A percentile compares a stretch with the other conserved stretches of the same genome.
phyloP scores from a whole-genome alignment of 2,329 filamentous ascomycete species.

The Diaporthe vaccinii region DNA sequence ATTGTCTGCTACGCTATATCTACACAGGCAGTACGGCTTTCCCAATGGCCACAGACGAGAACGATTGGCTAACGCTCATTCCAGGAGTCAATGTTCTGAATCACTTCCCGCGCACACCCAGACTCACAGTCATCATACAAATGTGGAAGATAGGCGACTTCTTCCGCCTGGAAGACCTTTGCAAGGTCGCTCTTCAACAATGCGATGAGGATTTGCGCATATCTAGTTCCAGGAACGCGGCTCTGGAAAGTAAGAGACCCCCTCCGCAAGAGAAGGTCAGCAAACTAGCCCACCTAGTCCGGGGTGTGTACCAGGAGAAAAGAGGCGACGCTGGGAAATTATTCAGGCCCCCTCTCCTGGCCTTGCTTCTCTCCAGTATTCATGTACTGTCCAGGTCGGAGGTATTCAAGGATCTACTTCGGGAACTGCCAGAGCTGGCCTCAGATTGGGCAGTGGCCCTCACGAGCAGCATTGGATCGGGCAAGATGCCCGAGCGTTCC shows the following conservation, averaged over 20 bases:
- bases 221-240: too few species aligned
- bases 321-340: neutral
- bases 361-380: neutral
- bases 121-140: neutral
- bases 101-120: too few species aligned
- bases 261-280: neutral
- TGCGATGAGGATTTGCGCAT: neutral
- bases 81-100: neutral
- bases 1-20: constrained; percentile 4
- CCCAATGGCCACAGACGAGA: fast-evolving
- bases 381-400: neutral
- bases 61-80: neutral
- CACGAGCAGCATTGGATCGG: neutral
- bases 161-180: neutral
- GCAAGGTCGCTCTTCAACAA: neutral
- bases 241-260: too few species aligned
- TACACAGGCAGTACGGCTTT: constrained; percentile 20
- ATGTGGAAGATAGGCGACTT: neutral
- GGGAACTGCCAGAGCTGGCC: neutral
- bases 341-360: neutral
- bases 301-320: neutral
- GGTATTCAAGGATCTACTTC: neutral
- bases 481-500: neutral
- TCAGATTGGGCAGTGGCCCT: constrained; percentile 2
- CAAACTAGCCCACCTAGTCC: neutral